A percentile compares a stretch with the other conserved stretches of the same genome.
Conservation (phyloP, 2,329 filamentous ascomycete genomes). For the Arthrobotrys sphaeroides region DNA sequence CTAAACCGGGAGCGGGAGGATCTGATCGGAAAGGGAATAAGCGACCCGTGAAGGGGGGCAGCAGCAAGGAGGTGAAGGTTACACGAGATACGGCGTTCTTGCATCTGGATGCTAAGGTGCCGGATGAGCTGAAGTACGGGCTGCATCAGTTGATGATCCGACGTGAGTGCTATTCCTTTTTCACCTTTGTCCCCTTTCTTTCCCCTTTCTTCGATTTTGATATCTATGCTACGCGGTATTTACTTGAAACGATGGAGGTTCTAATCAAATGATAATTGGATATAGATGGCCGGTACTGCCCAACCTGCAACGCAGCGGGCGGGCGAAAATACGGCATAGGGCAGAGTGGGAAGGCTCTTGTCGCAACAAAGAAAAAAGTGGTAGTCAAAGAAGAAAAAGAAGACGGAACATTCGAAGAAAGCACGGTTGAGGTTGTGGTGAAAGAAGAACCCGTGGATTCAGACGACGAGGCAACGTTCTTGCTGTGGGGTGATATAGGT, state of each 20-base stretch:
- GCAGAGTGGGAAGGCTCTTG: constrained; percentile 31
- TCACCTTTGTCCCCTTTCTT: not conserved
- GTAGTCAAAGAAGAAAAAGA: constrained; percentile 36
- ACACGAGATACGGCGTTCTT: constrained; percentile 65
- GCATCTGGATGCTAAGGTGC: constrained; percentile 65
- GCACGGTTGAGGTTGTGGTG: constrained; percentile 13
- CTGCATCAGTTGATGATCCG: constrained; percentile 68
- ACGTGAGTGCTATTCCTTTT: constrained; percentile 56
- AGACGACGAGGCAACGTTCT: constrained; percentile 24
- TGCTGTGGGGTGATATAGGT: constrained; percentile 2
- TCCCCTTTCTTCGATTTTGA: too few species aligned
- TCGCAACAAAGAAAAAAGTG: constrained; percentile 25
- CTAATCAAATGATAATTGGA: not conserved
- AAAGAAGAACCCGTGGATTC: constrained; percentile 40
- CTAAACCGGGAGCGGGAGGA: not conserved
- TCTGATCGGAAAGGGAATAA: constrained; percentile 9
- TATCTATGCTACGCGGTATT: too few species aligned
- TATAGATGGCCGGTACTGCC: constrained; percentile 51
- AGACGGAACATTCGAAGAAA: constrained; percentile 36
- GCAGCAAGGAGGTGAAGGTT: constrained; percentile 17
- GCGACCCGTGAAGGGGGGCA: not conserved
- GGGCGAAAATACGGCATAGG: constrained; percentile 43
- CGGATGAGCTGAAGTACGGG: constrained; percentile 66
- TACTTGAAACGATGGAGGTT: not conserved
- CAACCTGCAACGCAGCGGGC: constrained; percentile 45